These are phyloP conservation scores for Aspergillus ustus DNA, from an alignment of 2,329 filamentous ascomycete species.

Conservation along the genomic window DNA sequence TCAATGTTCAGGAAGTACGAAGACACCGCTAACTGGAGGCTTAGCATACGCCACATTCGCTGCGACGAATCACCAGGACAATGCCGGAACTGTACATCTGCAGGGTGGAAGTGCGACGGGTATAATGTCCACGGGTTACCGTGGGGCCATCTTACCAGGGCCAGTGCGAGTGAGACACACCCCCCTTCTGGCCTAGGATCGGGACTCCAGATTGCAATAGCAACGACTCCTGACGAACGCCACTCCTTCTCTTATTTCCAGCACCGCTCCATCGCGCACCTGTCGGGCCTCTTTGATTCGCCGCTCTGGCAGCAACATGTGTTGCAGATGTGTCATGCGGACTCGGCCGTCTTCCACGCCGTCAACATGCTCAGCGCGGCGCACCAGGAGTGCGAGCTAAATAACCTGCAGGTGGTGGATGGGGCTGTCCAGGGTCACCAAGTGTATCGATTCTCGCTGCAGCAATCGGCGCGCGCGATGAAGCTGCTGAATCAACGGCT, in stretches of 20 bases:
- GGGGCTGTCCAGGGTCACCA: background rate
- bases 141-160: no score
- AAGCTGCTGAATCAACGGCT: background rate
- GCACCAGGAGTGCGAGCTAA: conserved; percentile 9
- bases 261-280: background rate
- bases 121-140: background rate
- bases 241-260: background rate
- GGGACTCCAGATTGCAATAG: no score
- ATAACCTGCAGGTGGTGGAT: background rate
- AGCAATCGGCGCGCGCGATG: conserved; percentile 7
- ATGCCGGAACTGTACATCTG: conserved; percentile 9
- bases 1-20: background rate
- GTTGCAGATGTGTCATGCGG: conserved; percentile 7
- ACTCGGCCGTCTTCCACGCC: conserved; percentile 14
- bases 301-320: conserved; percentile 12
- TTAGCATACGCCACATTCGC: conserved; percentile 15
- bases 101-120: conserved; percentile 12
- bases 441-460: conserved; percentile 3
- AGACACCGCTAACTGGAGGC: conserved; percentile 5
- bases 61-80: conserved; percentile 15
- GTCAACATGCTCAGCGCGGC: conserved; percentile 13
- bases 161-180: no score
- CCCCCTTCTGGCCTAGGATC: no score
- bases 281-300: conserved; percentile 9
- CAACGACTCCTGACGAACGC: no score